phyloP scores from a whole-genome alignment of 208 protist genomes.

The Trypanosoma caninum region DNA sequence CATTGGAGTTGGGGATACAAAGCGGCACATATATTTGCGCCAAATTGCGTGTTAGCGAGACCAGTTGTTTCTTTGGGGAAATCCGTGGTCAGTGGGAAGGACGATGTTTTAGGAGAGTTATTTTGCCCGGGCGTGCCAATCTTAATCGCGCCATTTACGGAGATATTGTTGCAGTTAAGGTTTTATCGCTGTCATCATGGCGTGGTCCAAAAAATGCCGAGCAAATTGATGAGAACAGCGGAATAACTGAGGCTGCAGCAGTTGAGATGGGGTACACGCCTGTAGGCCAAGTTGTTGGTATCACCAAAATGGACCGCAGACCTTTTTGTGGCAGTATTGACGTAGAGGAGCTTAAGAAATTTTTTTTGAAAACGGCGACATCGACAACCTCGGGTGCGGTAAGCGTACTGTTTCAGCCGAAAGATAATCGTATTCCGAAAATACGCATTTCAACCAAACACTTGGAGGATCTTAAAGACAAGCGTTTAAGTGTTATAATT shows the following conservation, averaged over 20 bases:
- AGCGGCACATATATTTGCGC: conserved; percentile 68
- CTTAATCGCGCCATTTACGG: conserved; percentile 86
- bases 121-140: conserved; percentile 72
- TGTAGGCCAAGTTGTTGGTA: conserved; percentile 70
- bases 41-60: conserved; percentile 75
- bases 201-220: conserved; percentile 15
- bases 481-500: conserved; percentile 94
- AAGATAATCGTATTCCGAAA: conserved; percentile 84
- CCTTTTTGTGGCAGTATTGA: conserved; percentile 88
- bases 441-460: conserved; percentile 86
- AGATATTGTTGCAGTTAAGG: conserved; percentile 42
- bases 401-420: conserved; percentile 85
- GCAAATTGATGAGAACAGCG: conserved; percentile 27
- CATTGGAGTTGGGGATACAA: conserved; percentile 51
- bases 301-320: conserved; percentile 56
- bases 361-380: conserved; percentile 16
- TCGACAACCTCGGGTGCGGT: conserved; percentile 44
- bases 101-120: conserved; percentile 63
- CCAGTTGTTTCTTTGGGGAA: conserved; percentile 86
- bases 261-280: conserved; percentile 52
- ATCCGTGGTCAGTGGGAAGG: conserved; percentile 83
- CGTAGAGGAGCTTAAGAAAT: conserved; percentile 57
- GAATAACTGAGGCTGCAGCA: conserved; percentile 54
- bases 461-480: conserved; percentile 75
- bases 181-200: conserved; percentile 30